Percentiles rank a stretch among this genome's conserved stretches.
These are phyloP conservation scores for Pharus latifolius DNA, from an alignment of 176 grass and related monocot genomes.

Conservation along the genomic window DNA sequence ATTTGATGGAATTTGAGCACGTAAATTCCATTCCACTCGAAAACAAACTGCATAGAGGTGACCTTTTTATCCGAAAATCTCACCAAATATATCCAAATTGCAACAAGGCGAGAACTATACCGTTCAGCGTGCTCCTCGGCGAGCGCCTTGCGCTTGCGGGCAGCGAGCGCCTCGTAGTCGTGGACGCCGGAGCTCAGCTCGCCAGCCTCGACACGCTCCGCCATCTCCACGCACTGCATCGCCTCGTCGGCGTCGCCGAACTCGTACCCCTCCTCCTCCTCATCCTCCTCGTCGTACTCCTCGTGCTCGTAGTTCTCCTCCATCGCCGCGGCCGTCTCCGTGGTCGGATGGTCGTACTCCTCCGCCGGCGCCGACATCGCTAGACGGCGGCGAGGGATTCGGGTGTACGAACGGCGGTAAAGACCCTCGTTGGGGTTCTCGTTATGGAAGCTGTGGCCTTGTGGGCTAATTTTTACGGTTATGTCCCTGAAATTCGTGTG, in stretches of 20 bases:
- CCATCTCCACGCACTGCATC: conserved; percentile 29
- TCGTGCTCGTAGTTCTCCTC: not conserved
- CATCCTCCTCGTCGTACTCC: conserved; percentile 7
- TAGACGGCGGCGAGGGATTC: not conserved
- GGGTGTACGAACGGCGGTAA: too few relatives aligned
- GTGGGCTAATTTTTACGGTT: too few relatives aligned
- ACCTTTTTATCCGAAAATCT: not conserved
- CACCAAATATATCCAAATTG: not conserved
- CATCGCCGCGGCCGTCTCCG: not conserved
- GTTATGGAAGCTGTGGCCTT: too few relatives aligned
- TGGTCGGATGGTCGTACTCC: not conserved
- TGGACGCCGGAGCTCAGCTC: not conserved
- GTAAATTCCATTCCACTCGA: not conserved
- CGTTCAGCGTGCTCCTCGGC: conserved; percentile 30
- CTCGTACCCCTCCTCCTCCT: conserved; percentile 32
- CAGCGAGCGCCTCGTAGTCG: conserved; percentile 52
- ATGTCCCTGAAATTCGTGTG: too few relatives aligned
- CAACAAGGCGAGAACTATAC: not conserved
- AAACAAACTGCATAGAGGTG: not conserved
- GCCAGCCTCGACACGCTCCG: not conserved
- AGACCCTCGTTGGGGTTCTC: too few relatives aligned
- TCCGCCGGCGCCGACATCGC: not conserved
- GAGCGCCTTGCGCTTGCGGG: conserved; percentile 62
- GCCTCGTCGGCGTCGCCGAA: conserved; percentile 27
- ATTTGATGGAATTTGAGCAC: not conserved